These are phyloP conservation scores for Eutypella sp. DNA, from an alignment of 2,329 filamentous ascomycete genomes.

Conservation along the genomic window DNA sequence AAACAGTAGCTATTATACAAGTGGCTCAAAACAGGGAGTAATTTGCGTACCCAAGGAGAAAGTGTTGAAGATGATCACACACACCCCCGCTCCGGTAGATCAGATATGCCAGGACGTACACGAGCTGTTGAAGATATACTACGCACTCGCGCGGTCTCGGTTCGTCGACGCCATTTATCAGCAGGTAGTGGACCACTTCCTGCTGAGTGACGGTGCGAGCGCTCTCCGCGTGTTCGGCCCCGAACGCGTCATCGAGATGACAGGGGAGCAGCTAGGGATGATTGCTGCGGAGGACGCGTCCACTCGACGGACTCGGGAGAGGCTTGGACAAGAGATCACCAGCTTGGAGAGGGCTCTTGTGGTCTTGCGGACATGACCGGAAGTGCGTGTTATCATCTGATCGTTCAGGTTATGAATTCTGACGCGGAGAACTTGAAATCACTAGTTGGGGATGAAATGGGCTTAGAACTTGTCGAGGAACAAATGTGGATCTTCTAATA, in stretches of 20 bases:
- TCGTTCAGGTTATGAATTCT: too few relatives aligned
- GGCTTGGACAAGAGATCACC: slow-evolving; percentile 33
- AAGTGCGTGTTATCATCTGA: neutral
- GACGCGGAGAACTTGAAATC: too few relatives aligned
- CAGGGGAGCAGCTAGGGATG: slow-evolving; percentile 33
- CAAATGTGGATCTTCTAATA: too few relatives aligned
- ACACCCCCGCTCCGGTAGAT: neutral
- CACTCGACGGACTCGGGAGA: slow-evolving; percentile 25
- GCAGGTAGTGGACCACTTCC: slow-evolving; percentile 41
- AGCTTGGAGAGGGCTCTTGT: slow-evolving; percentile 28
- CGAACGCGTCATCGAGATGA: slow-evolving; percentile 36
- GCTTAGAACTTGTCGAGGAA: too few relatives aligned
- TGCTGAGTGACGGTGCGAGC: slow-evolving; percentile 37
- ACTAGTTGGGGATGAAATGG: too few relatives aligned
- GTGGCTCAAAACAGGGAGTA: too few relatives aligned
- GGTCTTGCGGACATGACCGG: slow-evolving; percentile 3
- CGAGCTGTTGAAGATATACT: slow-evolving; percentile 46
- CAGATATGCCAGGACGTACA: slow-evolving; percentile 40
- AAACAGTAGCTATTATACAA: neutral
- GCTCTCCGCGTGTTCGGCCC: slow-evolving; percentile 42
- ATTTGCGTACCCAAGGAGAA: neutral
- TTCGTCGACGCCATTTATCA: slow-evolving; percentile 47
- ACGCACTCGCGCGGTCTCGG: slow-evolving; percentile 45
- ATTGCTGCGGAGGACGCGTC: slow-evolving; percentile 43
- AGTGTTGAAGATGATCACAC: neutral